Percentiles rank a stretch among this genome's conserved stretches.
These are phyloP conservation scores for Neurospora hispaniola DNA, from an alignment of 495 filamentous ascomycete genomes.

Conservation along the genomic window DNA sequence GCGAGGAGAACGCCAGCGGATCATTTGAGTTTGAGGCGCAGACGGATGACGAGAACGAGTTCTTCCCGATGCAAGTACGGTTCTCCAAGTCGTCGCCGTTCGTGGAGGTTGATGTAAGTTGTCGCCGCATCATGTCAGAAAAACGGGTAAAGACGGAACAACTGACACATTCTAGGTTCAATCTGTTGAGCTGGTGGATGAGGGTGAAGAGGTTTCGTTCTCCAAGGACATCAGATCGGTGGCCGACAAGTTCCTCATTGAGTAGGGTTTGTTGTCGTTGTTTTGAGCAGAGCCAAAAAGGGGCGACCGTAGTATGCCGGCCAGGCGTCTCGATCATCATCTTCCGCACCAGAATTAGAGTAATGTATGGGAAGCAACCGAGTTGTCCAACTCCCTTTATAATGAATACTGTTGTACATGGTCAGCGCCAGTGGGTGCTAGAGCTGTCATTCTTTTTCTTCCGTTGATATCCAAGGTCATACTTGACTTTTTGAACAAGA, in stretches of 20 bases:
- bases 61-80: slow-evolving; percentile 91
- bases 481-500: background rate
- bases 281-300: background rate
- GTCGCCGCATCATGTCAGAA: background rate
- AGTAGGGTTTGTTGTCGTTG: slow-evolving; percentile 35
- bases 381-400: background rate
- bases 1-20: slow-evolving; percentile 68
- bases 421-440: background rate
- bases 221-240: slow-evolving; percentile 82
- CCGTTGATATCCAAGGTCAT: background rate
- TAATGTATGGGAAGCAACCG: background rate
- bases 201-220: slow-evolving; percentile 74
- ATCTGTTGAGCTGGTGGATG: slow-evolving; percentile 61
- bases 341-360: background rate
- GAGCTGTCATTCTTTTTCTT: background rate
- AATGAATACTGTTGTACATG: background rate
- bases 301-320: background rate
- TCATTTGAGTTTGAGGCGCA: slow-evolving; percentile 90
- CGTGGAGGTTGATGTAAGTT: slow-evolving; percentile 79
- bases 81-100: slow-evolving; percentile 83
- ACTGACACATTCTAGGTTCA: slow-evolving; percentile 44
- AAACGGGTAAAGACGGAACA: background rate
- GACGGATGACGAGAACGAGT: slow-evolving; percentile 74
- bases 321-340: background rate
- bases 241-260: slow-evolving; percentile 71